Conservation (phyloP, 768 basidiomycete genomes). For the Pisolithus marmoratus region DNA sequence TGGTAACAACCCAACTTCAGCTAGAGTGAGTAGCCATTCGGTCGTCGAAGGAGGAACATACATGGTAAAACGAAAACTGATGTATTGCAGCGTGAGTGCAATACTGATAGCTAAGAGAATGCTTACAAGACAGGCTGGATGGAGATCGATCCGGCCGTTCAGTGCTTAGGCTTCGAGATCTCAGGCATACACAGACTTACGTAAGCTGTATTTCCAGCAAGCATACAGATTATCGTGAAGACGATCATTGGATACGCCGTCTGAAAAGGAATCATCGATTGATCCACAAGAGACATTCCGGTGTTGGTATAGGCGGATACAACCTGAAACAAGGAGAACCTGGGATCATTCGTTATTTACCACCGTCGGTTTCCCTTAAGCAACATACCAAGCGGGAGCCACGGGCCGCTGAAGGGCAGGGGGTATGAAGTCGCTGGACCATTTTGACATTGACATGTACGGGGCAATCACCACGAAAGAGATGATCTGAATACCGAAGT, state of each 20-base stretch:
- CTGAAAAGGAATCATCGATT: slow-evolving; percentile 91
- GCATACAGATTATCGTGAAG: slow-evolving; percentile 63
- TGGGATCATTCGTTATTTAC: slow-evolving; percentile 20
- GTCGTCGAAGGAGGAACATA: slow-evolving; percentile 31
- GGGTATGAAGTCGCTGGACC: slow-evolving; percentile 55
- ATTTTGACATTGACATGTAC: slow-evolving; percentile 61
- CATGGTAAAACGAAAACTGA: slow-evolving; percentile 79
- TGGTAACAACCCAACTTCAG: slow-evolving; percentile 67
- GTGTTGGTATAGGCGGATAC: slow-evolving; percentile 87
- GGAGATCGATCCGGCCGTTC: neutral
- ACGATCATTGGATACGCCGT: slow-evolving; percentile 77
- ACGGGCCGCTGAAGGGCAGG: slow-evolving; percentile 53
- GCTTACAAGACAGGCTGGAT: slow-evolving; percentile 81
- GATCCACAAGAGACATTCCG: slow-evolving; percentile 81
- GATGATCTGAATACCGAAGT: slow-evolving; percentile 62
- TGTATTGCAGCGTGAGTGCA: neutral
- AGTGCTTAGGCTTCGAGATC: neutral
- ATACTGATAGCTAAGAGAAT: neutral
- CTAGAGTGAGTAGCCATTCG: slow-evolving; percentile 1
- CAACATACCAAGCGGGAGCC: slow-evolving; percentile 56
- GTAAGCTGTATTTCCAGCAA: slow-evolving; percentile 92
- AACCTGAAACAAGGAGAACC: slow-evolving; percentile 83
- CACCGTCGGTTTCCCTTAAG: neutral
- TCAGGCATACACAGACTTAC: slow-evolving; percentile 45
- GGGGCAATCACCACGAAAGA: slow-evolving; percentile 73